Base-by-base conservation (phyloP, 2,329 filamentous ascomycete genomes). In the Biscogniauxia mediterranea region DNA sequence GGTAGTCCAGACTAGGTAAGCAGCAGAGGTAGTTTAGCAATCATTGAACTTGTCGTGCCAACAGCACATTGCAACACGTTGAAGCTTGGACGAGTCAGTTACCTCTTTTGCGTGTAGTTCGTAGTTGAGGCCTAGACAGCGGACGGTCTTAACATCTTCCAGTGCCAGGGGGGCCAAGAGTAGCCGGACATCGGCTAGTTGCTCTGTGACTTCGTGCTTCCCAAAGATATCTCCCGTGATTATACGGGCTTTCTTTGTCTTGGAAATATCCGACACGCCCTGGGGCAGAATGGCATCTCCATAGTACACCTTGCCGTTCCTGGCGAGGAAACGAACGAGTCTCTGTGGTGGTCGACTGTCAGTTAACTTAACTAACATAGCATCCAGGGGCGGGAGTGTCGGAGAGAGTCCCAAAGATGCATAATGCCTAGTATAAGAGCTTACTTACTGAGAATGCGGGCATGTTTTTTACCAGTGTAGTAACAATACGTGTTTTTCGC, bases 51-150 rank as follows among this genome's bases (percentile, higher is more conserved):
- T 26, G 52, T 13, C 26, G 13, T n/a, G 17, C 2, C 23, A 6
- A 49, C 46, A 19, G 20, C 15, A 21, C 15, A 21, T 32, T 17
- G 5, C n/a, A n/a, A n/a, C n/a, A n/a, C n/a, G n/a, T 23, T 28
- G n/a, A 17, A 8, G 4, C 15, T n/a, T 13, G 52, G 51, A 58
- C 50, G 20, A 54, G 28, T 50, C 63, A 52, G 61, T n/a, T 69
- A 83, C 81, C 78, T 91, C 89, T 69, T 85, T 85, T 7, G 89
- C 89, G 70, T 92, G 89, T 66, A 89, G 81, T 56, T 84, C 86
- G 70, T 92, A 92, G 76, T 92, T 92, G 55, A 92, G 77, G 0
- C 89, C 89, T 13, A 92, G 73, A 66, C 89, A 91, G 59, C 89
- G 82, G 54, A 91, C 87, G 0, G 88, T 90, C 69, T 80, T 81